These are phyloP conservation scores for Clavariopsis aquatica DNA, from an alignment of 495 filamentous ascomycete genomes.

Conservation along the genomic window DNA sequence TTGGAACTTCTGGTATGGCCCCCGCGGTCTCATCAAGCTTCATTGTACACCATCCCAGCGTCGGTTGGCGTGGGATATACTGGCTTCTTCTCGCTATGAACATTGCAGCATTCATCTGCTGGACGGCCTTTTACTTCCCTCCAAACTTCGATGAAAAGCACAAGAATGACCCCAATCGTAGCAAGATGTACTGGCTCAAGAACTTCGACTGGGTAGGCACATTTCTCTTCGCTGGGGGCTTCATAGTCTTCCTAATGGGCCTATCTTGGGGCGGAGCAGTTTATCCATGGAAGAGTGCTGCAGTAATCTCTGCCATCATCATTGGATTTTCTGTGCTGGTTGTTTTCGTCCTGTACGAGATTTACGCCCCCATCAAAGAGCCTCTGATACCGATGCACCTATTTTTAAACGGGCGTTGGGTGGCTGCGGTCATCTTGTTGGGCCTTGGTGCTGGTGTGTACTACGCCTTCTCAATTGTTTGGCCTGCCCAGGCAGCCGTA, in stretches of 20 bases:
- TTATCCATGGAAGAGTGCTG: slow-evolving; percentile 12
- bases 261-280: slow-evolving; percentile 7
- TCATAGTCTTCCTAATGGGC: slow-evolving; percentile 25
- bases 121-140: slow-evolving; percentile 21
- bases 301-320: slow-evolving; percentile 3
- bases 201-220: slow-evolving; percentile 22
- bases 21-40: not conserved
- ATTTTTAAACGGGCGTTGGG: slow-evolving; percentile 16
- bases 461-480: slow-evolving; percentile 22
- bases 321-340: slow-evolving; percentile 3
- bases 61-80: slow-evolving; percentile 10
- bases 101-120: slow-evolving; percentile 7
- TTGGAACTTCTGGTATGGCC: not conserved
- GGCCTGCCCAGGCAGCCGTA: slow-evolving; percentile 12
- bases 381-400: slow-evolving; percentile 22
- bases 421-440: not conserved
- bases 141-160: slow-evolving; percentile 24
- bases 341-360: slow-evolving; percentile 11
- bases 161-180: slow-evolving; percentile 5
- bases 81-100: slow-evolving; percentile 19
- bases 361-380: slow-evolving; percentile 14
- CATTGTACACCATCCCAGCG: slow-evolving; percentile 1
- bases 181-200: slow-evolving; percentile 16
- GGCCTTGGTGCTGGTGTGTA: slow-evolving; percentile 19
- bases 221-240: slow-evolving; percentile 9